Evolutionary conservation across 1,284 basidiomycete genomes (phyloP).

Genomic region (Ceratobasidium theobromae): DNA sequence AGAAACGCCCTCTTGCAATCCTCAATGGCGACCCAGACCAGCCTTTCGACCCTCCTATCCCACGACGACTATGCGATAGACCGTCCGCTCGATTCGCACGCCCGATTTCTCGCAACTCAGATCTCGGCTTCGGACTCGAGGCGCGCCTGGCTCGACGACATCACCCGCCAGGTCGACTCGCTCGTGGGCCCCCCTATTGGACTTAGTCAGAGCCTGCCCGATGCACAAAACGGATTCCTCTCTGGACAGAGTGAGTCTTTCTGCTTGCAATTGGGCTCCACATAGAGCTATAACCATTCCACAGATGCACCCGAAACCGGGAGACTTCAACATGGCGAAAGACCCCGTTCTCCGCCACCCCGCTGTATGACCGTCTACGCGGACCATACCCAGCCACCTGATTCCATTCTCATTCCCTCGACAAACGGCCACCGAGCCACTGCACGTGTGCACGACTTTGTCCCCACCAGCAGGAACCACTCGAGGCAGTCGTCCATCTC

Average conservation of each 20-base stretch:
- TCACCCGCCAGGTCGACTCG: conserved; percentile 40
- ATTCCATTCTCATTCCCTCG: conserved; percentile 61
- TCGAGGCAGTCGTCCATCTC: neutral
- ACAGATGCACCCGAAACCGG: conserved; percentile 10
- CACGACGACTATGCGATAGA: conserved; percentile 45
- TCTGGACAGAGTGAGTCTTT: conserved; percentile 59
- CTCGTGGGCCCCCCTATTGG: conserved; percentile 38
- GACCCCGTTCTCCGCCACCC: conserved; percentile 20
- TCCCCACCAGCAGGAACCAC: conserved; percentile 2
- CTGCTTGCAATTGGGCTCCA: neutral
- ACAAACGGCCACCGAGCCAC: conserved; percentile 64
- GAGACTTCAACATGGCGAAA: conserved; percentile 18
- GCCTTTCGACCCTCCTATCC: conserved; percentile 35
- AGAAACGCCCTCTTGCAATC: conserved; percentile 66
- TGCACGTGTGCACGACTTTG: conserved; percentile 44
- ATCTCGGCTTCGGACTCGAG: conserved; percentile 51
- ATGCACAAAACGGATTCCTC: neutral
- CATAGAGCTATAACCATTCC: conserved; percentile 45
- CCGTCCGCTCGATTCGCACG: conserved; percentile 49
- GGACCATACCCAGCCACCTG: conserved; percentile 48
- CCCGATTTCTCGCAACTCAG: conserved; percentile 53
- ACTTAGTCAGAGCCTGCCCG: conserved; percentile 45
- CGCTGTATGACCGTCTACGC: conserved; percentile 30
- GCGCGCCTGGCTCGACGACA: conserved; percentile 63
- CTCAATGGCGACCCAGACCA: conserved; percentile 67